These are phyloP conservation scores for Penicillium frequentans DNA, from an alignment of 2,329 filamentous ascomycete species.

Conservation along the genomic window DNA sequence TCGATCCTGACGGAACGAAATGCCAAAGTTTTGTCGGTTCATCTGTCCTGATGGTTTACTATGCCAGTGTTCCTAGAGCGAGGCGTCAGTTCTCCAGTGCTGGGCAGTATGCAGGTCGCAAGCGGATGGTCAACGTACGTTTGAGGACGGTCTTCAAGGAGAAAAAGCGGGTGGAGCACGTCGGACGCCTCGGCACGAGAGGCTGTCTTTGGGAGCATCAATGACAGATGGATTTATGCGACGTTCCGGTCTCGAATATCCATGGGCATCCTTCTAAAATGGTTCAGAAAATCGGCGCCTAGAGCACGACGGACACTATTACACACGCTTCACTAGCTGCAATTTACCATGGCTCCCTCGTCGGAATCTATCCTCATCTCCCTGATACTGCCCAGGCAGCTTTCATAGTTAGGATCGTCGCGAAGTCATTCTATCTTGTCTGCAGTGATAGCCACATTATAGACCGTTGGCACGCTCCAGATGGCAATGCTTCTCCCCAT, in stretches of 20 bases:
- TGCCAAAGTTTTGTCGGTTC: constrained; percentile 36
- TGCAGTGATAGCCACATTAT: constrained; percentile 11
- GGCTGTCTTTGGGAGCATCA: constrained; percentile 50
- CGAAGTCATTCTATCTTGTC: constrained; percentile 53
- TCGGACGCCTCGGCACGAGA: constrained; percentile 49
- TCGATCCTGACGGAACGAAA: constrained; percentile 32
- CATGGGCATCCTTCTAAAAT: constrained; percentile 17
- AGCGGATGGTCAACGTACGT: constrained; percentile 57
- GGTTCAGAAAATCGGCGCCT: constrained; percentile 22
- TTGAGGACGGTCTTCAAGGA: constrained; percentile 34
- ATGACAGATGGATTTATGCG: constrained; percentile 15
- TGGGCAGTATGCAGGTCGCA: constrained; percentile 62
- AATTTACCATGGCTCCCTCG: constrained; percentile 52
- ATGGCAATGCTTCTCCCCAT: constrained; percentile 23
- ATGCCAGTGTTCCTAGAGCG: constrained; percentile 45
- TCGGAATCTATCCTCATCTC: constrained; percentile 50
- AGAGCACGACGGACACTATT: constrained; percentile 43
- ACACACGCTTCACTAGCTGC: constrained; percentile 42
- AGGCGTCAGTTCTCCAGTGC: constrained; percentile 57
- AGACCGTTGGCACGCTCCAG: constrained; percentile 43
- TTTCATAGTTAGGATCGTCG: constrained; percentile 43
- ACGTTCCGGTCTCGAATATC: constrained; percentile 15
- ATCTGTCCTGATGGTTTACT: constrained; percentile 49
- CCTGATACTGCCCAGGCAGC: constrained; percentile 26
- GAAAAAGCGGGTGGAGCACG: constrained; percentile 54